Percentiles rank a stretch among this genome's conserved stretches.
Evolutionary conservation across 2,329 filamentous ascomycete species (phyloP).

Genomic region (Aspergillus bombycis): DNA sequence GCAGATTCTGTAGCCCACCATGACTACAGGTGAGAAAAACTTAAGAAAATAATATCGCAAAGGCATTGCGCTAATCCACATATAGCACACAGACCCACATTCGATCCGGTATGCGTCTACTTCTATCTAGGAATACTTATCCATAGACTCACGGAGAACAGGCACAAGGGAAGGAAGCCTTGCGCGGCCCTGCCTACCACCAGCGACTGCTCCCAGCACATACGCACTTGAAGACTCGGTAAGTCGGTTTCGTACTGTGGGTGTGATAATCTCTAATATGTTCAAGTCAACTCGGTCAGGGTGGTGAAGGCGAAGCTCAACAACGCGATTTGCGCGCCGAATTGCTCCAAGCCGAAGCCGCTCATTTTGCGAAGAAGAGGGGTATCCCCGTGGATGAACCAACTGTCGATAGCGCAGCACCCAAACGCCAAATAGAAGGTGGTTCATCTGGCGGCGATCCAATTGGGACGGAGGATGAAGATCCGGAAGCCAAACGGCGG

Average conservation of each 20-base stretch:
- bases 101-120: constrained; percentile 73
- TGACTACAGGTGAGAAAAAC: constrained; percentile 45
- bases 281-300: constrained; percentile 78
- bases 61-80: constrained; percentile 31
- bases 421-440: constrained; percentile 68
- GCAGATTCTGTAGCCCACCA: constrained; percentile 24
- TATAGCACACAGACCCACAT: constrained; percentile 80
- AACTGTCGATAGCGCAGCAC: constrained; percentile 41
- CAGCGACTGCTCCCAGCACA: constrained; percentile 93
- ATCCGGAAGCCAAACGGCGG: constrained; percentile 78
- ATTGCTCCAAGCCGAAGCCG: constrained; percentile 83
- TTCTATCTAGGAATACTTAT: constrained; percentile 21
- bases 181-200: constrained; percentile 91
- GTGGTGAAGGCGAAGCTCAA: constrained; percentile 72
- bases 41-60: not conserved
- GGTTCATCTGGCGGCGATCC: constrained; percentile 41
- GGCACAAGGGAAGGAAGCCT: constrained; percentile 93
- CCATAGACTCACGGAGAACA: constrained; percentile 41
- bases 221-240: constrained; percentile 86
- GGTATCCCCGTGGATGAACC: constrained; percentile 59
- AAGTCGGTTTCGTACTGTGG: constrained; percentile 30
- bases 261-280: constrained; percentile 19
- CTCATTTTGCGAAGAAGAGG: constrained; percentile 83
- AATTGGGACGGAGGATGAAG: constrained; percentile 59
- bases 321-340: constrained; percentile 85